Conservation (phyloP, 2,329 filamentous ascomycete species). For the Xylaria sp. region DNA sequence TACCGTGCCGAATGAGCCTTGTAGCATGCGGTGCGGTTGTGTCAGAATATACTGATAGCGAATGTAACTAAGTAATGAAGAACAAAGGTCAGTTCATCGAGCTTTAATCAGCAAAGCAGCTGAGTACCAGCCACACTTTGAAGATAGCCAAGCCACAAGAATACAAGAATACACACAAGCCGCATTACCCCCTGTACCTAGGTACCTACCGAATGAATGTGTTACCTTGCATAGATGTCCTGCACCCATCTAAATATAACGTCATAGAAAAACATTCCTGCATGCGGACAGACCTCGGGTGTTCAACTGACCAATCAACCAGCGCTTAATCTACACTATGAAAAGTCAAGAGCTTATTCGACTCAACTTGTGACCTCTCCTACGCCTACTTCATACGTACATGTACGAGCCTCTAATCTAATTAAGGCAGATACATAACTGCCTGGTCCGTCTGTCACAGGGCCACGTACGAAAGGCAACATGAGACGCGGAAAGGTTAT, state of each 20-base stretch:
- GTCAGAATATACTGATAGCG: no score
- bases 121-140: neutral
- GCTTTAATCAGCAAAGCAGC: neutral
- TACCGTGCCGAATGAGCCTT: no score
- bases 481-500: neutral
- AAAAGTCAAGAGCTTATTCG: neutral
- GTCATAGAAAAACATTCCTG: conserved; percentile 2
- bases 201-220: neutral
- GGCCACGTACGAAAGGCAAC: neutral
- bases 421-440: neutral
- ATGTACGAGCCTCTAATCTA: neutral
- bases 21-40: no score
- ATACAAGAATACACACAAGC: neutral
- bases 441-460: neutral
- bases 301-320: neutral
- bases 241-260: conserved; percentile 1
- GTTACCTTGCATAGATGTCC: neutral
- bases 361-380: no score
- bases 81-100: no score
- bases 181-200: neutral
- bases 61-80: no score
- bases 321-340: neutral
- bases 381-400: neutral
- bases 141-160: neutral
- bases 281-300: neutral